Percentiles rank a stretch among this genome's conserved stretches.
Evolutionary conservation across 257 asterid species (phyloP).

Genomic region (Solanum lycopersicoides): DNA sequence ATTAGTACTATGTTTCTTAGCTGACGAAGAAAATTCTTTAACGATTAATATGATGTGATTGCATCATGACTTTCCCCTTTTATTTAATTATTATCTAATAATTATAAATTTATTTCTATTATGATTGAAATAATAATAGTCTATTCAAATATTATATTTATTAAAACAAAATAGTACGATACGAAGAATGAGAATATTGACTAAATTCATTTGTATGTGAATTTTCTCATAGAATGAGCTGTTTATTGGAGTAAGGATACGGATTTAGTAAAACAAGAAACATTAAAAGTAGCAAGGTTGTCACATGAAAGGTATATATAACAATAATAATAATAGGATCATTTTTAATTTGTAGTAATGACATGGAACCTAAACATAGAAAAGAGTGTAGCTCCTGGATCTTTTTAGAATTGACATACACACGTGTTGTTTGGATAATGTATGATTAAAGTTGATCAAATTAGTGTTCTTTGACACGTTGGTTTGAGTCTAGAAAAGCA

Average conservation of each 20-base stretch:
- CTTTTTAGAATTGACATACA: constrained; percentile 7
- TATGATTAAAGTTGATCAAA: constrained; percentile 29
- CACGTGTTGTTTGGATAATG: constrained; percentile 34
- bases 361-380: constrained; percentile 2
- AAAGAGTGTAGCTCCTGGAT: constrained; percentile 3
- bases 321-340: neutral
- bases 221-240: neutral
- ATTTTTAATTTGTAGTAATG: neutral
- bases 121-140: neutral
- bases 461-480: constrained; percentile 32
- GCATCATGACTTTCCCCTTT: neutral
- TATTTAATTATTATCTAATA: neutral
- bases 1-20: neutral
- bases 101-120: neutral
- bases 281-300: constrained; percentile 9
- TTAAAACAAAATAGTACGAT: neutral
- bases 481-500: constrained; percentile 3
- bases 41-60: neutral
- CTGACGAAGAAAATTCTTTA: too few relatives aligned
- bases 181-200: neutral
- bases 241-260: constrained; percentile 3
- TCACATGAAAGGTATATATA: neutral
- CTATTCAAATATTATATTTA: neutral
- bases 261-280: constrained; percentile 19
- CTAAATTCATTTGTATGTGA: neutral